Base-by-base conservation (phyloP, 1,284 basidiomycete species). In the Puccinia triticina region DNA sequence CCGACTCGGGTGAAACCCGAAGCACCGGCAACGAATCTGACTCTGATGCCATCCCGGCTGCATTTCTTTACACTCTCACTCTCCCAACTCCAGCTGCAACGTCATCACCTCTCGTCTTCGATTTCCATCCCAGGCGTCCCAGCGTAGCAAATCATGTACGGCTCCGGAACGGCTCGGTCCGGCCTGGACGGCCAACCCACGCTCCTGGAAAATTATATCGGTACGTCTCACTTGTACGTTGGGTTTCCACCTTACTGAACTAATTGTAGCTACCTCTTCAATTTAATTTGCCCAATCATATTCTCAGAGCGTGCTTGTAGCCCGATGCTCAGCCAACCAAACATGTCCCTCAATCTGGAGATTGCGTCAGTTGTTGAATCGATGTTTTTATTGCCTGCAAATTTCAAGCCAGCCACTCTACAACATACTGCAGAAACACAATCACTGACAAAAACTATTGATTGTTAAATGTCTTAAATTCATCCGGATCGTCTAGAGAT, bases 331-430 rank as follows among this genome's bases (percentile, higher is more conserved):
- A 90, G 91, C 83, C 93, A 95, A 86, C 94, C 95, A 26, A 97
- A 98, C 88, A 93, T 96, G 88, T 92, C 94, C 0, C 89, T 93
- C 67, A 94, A 98, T 88, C 90, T 99, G 84, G 95, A 98, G 88
- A 92, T 99, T 67, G 94, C 95, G 43, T 95, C 96, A 84, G 79
- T 80, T 11, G 10, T 67, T 48, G 0, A n/a, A 34, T 50, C n/a
- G 34, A 18, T 43, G 37, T 34, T 40, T 40, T 18, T 18, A 69
- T 72, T 7, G 14, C 2, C 29, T 12, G 16, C 46, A 5, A 14
- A 75, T 1, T 18, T 8, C 16, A 37, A 32, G 1, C 32, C 21
- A 57, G 32, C 32, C 53, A 75, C 16, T 14, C 26, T 26, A 14
- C 21, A 21, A 14, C 2, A 55, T 43, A 37, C n/a, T 72, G 12